Evolutionary conservation across 345 rosid genomes (phyloP).

Genomic region (Populus nigra): DNA sequence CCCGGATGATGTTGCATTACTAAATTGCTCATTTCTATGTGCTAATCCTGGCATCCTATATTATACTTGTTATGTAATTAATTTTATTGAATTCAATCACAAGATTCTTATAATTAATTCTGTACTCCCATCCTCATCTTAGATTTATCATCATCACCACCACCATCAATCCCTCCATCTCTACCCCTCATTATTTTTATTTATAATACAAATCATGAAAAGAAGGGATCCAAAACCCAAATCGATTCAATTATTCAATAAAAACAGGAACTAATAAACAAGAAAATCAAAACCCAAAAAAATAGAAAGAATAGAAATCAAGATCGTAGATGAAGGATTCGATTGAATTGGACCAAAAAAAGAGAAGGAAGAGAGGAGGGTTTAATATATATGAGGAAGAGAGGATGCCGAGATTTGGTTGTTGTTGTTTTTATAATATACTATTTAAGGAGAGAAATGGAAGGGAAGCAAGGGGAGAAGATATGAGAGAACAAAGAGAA

Average conservation of each 20-base stretch:
- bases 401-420: constrained; percentile 2
- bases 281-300: neutral
- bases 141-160: constrained; percentile 9
- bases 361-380: neutral
- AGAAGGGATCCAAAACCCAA: constrained; percentile 13
- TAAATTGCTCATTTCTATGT: constrained; percentile 58
- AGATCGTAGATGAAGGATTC: neutral
- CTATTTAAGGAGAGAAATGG: neutral
- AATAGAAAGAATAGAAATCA: neutral
- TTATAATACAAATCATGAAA: neutral
- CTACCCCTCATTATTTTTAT: neutral
- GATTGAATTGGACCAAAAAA: neutral
- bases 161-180: neutral
- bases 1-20: constrained; percentile 34
- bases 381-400: neutral
- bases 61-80: neutral
- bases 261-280: neutral
- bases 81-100: neutral
- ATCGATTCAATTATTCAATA: neutral
- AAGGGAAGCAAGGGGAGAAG: neutral
- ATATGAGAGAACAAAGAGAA: neutral
- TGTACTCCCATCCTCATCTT: neutral
- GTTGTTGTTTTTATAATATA: neutral
- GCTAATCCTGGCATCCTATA: constrained; percentile 76
- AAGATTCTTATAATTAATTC: neutral